Evolutionary conservation across 1,284 basidiomycete genomes (phyloP).

Genomic region (Sporisorium iseilematis-ciliati): DNA sequence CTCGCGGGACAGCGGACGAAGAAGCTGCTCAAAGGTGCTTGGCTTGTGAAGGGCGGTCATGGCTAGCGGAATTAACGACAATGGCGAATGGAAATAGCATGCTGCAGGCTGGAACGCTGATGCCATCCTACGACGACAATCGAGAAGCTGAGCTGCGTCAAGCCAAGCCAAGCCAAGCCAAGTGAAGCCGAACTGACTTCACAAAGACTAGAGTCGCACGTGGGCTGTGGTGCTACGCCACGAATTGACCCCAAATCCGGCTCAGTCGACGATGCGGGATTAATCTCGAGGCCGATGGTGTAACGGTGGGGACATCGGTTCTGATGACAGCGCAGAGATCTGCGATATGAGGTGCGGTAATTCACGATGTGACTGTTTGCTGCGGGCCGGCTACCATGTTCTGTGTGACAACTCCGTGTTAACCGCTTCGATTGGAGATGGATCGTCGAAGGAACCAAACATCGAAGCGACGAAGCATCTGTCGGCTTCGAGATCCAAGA

Average conservation of each 20-base stretch:
- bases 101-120: not conserved
- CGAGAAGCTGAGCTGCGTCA: not conserved
- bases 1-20: slow-evolving; percentile 1
- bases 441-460: not conserved
- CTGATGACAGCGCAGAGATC: not conserved
- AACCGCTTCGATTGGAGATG: not conserved
- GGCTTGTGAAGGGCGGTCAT: slow-evolving; percentile 4
- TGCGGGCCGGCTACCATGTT: not conserved
- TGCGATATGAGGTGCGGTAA: not conserved
- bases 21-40: not conserved
- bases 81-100: not conserved
- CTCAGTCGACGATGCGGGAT: not conserved
- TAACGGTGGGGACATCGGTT: not conserved
- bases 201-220: not conserved
- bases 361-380: too few species aligned
- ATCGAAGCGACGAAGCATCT: not conserved
- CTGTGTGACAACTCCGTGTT: not conserved
- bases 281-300: not conserved
- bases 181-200: not conserved
- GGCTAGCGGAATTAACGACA: slow-evolving; percentile 2
- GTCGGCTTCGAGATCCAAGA: not conserved
- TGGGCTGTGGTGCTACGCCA: not conserved
- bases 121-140: not conserved
- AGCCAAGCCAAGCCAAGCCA: slow-evolving; percentile 1
- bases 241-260: too few species aligned